Percentiles rank a stretch among this genome's conserved stretches.
Conservation (phyloP, 257 asterid species). For the Hygrophila difformis region DNA sequence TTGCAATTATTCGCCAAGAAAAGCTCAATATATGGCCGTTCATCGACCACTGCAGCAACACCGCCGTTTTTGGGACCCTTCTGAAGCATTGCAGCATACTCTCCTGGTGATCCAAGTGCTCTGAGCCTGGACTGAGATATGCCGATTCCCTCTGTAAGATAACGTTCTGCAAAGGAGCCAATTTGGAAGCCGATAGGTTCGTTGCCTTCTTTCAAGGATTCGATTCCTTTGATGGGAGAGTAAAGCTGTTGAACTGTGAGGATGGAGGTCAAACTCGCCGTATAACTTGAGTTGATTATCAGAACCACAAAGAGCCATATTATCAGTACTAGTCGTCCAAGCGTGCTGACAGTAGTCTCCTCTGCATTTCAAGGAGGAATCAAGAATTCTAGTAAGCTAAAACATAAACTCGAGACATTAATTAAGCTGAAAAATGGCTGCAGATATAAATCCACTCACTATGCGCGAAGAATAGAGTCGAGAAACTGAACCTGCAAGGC, state of each 20-base stretch:
- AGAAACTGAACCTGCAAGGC: slow-evolving; percentile 49
- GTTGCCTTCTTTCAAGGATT: slow-evolving; percentile 32
- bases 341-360: slow-evolving; percentile 47
- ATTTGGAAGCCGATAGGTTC: slow-evolving; percentile 48
- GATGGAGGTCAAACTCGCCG: slow-evolving; percentile 57
- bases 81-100: slow-evolving; percentile 40
- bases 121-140: slow-evolving; percentile 37
- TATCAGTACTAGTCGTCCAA: slow-evolving; percentile 49
- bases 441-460: slow-evolving; percentile 46
- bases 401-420: too few species aligned
- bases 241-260: slow-evolving; percentile 56
- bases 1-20: slow-evolving; percentile 55
- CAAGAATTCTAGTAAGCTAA: too few species aligned
- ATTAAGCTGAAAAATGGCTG: too few species aligned
- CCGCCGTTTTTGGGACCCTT: slow-evolving; percentile 50
- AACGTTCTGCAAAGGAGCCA: slow-evolving; percentile 47
- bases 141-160: slow-evolving; percentile 36
- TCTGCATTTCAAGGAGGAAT: slow-evolving; percentile 25
- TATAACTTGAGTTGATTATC: slow-evolving; percentile 56
- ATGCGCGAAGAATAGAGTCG: slow-evolving; percentile 51
- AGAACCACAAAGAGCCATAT: slow-evolving; percentile 63
- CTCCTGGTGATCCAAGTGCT: slow-evolving; percentile 45
- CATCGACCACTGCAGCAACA: slow-evolving; percentile 51
- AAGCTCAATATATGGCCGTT: slow-evolving; percentile 47
- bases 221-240: slow-evolving; percentile 58